Evolutionary conservation across 441 rosid species (phyloP).

Genomic region (Gossypium lobatum): DNA sequence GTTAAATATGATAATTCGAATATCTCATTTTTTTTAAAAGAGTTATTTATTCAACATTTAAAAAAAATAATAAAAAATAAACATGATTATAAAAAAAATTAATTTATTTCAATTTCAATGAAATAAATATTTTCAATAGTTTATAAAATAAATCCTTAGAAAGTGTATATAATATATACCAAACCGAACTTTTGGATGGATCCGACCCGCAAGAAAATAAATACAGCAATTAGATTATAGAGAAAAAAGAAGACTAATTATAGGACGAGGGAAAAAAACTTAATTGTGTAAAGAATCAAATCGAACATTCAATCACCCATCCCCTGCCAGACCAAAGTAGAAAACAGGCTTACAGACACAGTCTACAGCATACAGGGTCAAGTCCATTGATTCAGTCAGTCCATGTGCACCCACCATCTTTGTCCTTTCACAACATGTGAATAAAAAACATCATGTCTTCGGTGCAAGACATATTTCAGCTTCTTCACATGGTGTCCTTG

Average conservation of each 20-base stretch:
- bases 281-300: not conserved
- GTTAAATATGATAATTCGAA: no score
- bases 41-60: no score
- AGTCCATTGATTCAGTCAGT: not conserved
- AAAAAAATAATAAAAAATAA: no score
- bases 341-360: not conserved
- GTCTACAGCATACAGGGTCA: not conserved
- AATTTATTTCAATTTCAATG: no score
- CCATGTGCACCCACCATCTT: conserved; percentile 16
- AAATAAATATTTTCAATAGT: no score
- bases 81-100: no score
- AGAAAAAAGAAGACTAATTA: not conserved
- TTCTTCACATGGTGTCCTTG: conserved; percentile 5
- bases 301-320: not conserved
- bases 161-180: no score
- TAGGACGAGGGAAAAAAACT: not conserved
- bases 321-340: not conserved
- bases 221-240: not conserved
- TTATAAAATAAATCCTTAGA: no score
- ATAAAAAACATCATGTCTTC: not conserved
- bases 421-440: not conserved
- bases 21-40: no score
- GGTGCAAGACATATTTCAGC: not conserved
- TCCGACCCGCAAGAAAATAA: not conserved
- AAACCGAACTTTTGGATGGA: no score